Conservation (phyloP, 2,329 filamentous ascomycete genomes). For the Rhexocercosporidium sp. region DNA sequence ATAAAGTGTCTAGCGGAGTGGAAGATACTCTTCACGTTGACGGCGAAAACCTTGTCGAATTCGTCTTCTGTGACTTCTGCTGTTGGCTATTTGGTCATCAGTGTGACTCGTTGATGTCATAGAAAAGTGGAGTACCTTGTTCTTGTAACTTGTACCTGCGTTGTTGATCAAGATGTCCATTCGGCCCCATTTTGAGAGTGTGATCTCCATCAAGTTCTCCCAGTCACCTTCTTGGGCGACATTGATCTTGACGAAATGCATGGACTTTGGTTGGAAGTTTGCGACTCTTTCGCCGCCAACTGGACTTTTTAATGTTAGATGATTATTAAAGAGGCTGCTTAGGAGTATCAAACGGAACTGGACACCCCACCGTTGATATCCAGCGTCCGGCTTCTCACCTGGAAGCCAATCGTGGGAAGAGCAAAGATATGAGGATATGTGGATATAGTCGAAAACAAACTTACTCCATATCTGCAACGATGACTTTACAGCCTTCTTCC, state of each 20-base stretch:
- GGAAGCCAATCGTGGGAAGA: no score
- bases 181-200: slow-evolving; percentile 53
- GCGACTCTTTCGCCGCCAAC: slow-evolving; percentile 56
- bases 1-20: slow-evolving; percentile 61
- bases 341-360: neutral
- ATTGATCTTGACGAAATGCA: slow-evolving; percentile 51
- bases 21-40: slow-evolving; percentile 73
- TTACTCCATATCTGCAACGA: slow-evolving; percentile 65
- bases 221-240: slow-evolving; percentile 60
- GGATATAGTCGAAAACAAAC: neutral
- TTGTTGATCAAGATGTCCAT: slow-evolving; percentile 67
- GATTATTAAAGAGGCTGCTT: neutral
- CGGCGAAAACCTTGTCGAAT: slow-evolving; percentile 69
- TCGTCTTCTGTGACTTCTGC: slow-evolving; percentile 67
- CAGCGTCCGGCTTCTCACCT: no score
- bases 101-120: neutral
- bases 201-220: slow-evolving; percentile 53
- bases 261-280: slow-evolving; percentile 33
- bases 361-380: neutral
- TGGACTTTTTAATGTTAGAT: slow-evolving; percentile 35
- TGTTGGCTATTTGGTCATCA: slow-evolving; percentile 50
- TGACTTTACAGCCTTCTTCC: slow-evolving; percentile 62
- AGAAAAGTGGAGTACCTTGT: slow-evolving; percentile 49
- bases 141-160: slow-evolving; percentile 61
- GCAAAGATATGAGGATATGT: no score